Percentiles rank a stretch among this genome's conserved stretches.
Evolutionary conservation across 441 rosid genomes (phyloP).

Genomic region (Geranium incanum): DNA sequence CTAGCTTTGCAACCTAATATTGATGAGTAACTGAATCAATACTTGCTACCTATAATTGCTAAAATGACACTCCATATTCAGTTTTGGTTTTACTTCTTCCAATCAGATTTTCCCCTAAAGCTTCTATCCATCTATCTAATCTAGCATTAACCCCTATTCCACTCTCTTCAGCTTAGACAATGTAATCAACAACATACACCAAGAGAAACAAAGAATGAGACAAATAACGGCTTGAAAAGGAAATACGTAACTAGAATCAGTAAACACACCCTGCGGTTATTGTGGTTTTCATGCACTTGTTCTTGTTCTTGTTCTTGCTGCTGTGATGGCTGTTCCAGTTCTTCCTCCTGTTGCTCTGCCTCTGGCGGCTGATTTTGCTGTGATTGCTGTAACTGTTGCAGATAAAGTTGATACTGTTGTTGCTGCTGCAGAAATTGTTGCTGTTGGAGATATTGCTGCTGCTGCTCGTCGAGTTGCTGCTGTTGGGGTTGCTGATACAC

Average conservation of each 20-base stretch:
- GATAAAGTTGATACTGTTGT: slow-evolving; percentile 13
- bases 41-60: neutral
- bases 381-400: slow-evolving; percentile 22
- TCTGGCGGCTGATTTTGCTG: slow-evolving; percentile 14
- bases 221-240: neutral
- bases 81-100: neutral
- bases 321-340: neutral
- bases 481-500: slow-evolving; percentile 25
- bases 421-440: slow-evolving; percentile 27
- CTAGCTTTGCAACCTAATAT: too few species aligned
- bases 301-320: slow-evolving; percentile 11
- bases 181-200: too few species aligned
- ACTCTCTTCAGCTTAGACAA: too few species aligned
- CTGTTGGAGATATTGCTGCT: slow-evolving; percentile 27
- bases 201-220: too few species aligned
- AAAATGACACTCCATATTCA: neutral
- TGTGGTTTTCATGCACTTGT: slow-evolving; percentile 20
- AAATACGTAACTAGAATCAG: neutral
- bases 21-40: neutral
- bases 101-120: neutral
- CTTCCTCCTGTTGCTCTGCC: neutral
- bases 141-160: too few species aligned
- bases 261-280: neutral
- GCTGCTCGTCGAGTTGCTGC: slow-evolving; percentile 24
- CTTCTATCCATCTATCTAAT: neutral